Base-by-base conservation (phyloP, 306 rosid genomes). In the Vigna mungo region DNA sequence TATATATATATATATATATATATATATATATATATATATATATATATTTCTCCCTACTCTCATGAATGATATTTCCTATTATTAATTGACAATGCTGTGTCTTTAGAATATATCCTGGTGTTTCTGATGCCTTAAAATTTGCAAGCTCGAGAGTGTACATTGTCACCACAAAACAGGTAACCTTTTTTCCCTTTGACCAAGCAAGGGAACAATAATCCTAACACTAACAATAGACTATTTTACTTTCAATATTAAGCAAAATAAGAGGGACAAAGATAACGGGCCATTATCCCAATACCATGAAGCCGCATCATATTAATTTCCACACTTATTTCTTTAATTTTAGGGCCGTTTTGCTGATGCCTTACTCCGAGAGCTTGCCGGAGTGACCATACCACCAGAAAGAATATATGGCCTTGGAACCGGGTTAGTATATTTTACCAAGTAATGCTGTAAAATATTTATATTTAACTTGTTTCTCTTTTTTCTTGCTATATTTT, bases 321-420 rank as follows among this genome's bases (percentile, higher is more conserved):
- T 68, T 83, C 21, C 21, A 21, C 54, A 64, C 65, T 56, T 75
- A n/a, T 62, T 72, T 62, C 55, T 27, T 55, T 46, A 17, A 52
- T 80, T 78, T 77, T 77, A 93, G 96, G 68, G 90, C 80, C 93
- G 96, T 70, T 89, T 93, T 76, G 96, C 95, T 2, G 90, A 91
- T 75, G 97, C 90, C 71, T 84, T 93, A 74, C 86, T 93, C 32
- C 82, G 72, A 73, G 93, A 93, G 86, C 93, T 91, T 71, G 93
- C 95, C 1, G 98, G 96, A 73, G 90, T 93, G 23, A 80, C 84
- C 39, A 78, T 91, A 46, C 93, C 89, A 23, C 86, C 90, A 7
- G 96, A 93, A 82, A 93, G 91, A 82, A 93, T 93, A 80, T 91
- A 74, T 74, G 95, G 93, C 78, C 90, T 93, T 30, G 94, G 98